Conservation (phyloP, 176 grass and related monocot genomes). For the Rhynchospora tenuis region DNA sequence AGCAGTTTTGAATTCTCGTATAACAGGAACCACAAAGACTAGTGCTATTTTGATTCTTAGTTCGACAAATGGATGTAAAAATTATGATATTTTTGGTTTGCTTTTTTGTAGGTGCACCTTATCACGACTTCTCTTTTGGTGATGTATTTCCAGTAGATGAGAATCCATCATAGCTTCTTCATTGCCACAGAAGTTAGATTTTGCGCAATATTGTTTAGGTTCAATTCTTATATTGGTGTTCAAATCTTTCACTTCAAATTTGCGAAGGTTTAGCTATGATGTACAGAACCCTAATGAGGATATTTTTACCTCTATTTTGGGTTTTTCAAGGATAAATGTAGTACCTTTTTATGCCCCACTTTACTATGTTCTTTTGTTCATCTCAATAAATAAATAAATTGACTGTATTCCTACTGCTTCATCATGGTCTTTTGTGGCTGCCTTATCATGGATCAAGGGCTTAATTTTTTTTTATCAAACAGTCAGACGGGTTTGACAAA, state of each 20-base stretch:
- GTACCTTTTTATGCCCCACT: neutral
- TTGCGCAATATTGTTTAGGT: neutral
- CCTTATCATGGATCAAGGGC: neutral
- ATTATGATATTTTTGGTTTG: constrained; percentile 7
- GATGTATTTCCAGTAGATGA: constrained; percentile 64
- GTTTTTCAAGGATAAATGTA: neutral
- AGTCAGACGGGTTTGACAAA: neutral
- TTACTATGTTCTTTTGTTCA: neutral
- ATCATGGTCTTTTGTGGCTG: neutral
- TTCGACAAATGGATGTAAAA: neutral
- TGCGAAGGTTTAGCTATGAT: neutral
- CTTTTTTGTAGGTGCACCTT: constrained; percentile 43
- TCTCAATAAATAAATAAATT: neutral
- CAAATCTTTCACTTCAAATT: neutral
- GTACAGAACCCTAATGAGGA: neutral
- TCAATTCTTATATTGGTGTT: neutral
- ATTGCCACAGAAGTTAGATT: neutral
- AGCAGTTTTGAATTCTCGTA: constrained; percentile 16
- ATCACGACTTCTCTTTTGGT: constrained; percentile 84
- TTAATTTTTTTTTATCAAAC: neutral
- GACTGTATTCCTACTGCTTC: neutral
- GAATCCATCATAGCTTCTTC: neutral
- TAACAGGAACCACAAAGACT: neutral
- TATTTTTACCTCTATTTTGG: neutral
- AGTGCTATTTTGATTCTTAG: constrained; percentile 4